Conservation (phyloP, 2,329 filamentous ascomycete species). For the Trichoderma simmonsii region DNA sequence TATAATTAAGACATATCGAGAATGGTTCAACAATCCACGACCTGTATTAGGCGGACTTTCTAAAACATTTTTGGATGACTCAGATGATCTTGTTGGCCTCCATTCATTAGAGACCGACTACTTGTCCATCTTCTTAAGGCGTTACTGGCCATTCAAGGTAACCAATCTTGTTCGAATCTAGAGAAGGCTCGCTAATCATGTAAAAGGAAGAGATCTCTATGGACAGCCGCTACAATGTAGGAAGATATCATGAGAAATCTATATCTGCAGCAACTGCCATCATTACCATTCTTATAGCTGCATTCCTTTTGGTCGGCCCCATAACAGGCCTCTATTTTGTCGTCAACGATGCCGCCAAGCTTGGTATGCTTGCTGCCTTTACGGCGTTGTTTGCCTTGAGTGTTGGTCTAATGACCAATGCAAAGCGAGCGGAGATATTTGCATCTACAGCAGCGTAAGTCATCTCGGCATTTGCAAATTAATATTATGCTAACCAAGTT, state of each 20-base stretch:
- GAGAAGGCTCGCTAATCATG: not conserved
- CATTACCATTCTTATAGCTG: not conserved
- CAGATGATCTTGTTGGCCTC: not conserved
- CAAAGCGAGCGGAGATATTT: not conserved
- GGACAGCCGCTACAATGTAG: not conserved
- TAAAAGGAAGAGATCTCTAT: not conserved
- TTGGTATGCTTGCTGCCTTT: not conserved
- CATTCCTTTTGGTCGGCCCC: not conserved
- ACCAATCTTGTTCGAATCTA: not conserved
- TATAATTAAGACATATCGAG: not conserved
- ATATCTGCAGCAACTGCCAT: not conserved
- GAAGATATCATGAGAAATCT: not conserved
- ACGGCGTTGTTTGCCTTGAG: not conserved
- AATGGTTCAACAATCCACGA: not conserved
- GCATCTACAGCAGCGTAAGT: not conserved
- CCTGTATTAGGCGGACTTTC: not conserved
- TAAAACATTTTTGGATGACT: not conserved
- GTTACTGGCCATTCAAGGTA: not conserved
- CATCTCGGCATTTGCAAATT: not conserved
- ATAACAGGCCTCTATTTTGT: not conserved
- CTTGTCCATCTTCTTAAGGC: not conserved
- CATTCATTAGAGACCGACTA: not conserved
- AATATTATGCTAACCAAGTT: not conserved
- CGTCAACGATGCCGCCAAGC: not conserved
- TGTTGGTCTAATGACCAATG: not conserved